phyloP scores from a whole-genome alignment of 1,284 basidiomycete genomes.

The Ustilago trichophora region DNA sequence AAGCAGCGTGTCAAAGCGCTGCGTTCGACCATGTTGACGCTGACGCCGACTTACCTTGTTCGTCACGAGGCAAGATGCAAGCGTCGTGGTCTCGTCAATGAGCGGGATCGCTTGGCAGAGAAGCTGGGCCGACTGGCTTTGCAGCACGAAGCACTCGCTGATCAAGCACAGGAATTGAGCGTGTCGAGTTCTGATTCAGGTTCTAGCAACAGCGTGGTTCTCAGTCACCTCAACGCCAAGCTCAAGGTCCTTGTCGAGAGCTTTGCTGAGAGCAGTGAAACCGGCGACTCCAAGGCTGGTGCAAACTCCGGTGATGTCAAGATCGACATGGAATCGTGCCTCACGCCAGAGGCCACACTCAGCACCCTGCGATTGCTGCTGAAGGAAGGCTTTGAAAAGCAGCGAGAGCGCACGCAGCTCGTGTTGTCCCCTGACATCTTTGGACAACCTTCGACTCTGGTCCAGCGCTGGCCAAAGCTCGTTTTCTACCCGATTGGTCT shows the following conservation, averaged over 20 bases:
- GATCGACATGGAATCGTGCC: conserved; percentile 27
- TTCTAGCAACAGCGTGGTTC: conserved; percentile 7
- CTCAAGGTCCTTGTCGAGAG: conserved; percentile 29
- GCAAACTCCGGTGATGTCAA: conserved; percentile 13
- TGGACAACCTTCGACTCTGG: conserved; percentile 44
- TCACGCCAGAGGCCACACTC: conserved; percentile 25
- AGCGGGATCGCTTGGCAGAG: conserved; percentile 44
- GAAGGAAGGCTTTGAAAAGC: conserved; percentile 33
- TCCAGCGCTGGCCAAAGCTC: conserved; percentile 56
- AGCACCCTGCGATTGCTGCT: conserved; percentile 33
- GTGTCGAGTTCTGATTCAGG: background rate
- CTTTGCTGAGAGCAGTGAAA: background rate
- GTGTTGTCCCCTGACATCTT: conserved; percentile 34
- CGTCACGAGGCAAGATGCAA: conserved; percentile 55
- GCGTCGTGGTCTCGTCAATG: conserved; percentile 35
- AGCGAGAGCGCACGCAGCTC: conserved; percentile 17
- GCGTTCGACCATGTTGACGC: conserved; percentile 27
- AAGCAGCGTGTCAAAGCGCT: conserved; percentile 26
- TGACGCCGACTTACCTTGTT: conserved; percentile 42
- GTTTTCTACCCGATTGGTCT: conserved; percentile 52
- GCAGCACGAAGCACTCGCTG: conserved; percentile 24
- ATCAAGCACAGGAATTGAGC: conserved; percentile 21
- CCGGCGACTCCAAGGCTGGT: background rate
- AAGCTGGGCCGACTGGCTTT: conserved; percentile 44
- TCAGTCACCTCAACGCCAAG: conserved; percentile 40